Base-by-base conservation (phyloP, 441 rosid genomes). In the Eruca vesicaria region DNA sequence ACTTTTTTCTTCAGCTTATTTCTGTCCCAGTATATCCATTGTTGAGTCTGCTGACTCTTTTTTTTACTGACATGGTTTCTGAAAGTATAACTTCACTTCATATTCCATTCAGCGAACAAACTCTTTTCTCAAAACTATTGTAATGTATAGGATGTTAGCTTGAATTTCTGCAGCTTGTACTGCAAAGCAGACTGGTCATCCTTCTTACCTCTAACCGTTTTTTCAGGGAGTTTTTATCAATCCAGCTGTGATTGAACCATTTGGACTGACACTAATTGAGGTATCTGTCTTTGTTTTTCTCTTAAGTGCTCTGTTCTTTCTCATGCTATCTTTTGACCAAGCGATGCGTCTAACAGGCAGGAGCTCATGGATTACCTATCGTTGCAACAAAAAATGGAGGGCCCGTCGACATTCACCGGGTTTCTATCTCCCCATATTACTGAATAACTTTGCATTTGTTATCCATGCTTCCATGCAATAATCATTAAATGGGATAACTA, bases 321-420 rank as follows among this genome's bases (percentile, higher is more conserved):
- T 4, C 5, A 29, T 23, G 52, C 21, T 18, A 66, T 2, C 26
- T 11, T 45, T 32, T 71, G 21, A 72, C 55, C 48, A 43, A 72
- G 43, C 43, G 38, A 66, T 66, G 72, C 82, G 35, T 33, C 68
- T 72, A 58, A 77, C 87, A 93, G 98, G 97, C 98, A 57, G 97
- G 95, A 65, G 97, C 97, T 72, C 53, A 90, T 85, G 97, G 98
- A 57, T 82, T 93, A 82, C 97, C 98, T 7, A 89, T 82, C 12
- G 98, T 93, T 50, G 97, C 97, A 66, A 90, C 97, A 29, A 88
- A 86, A 85, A 93, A 93, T 81, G 98, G 98, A 56, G 97, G 98
- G 14, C 98, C 97, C n/a, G 95, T 93, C 7, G 98, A 93, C 76
- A 93, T 93, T 68, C 90, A 85, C 60, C 79, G 88, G 88, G 95